phyloP scores from a whole-genome alignment of 2,329 filamentous ascomycete species.

The Penicillium polonicum region DNA sequence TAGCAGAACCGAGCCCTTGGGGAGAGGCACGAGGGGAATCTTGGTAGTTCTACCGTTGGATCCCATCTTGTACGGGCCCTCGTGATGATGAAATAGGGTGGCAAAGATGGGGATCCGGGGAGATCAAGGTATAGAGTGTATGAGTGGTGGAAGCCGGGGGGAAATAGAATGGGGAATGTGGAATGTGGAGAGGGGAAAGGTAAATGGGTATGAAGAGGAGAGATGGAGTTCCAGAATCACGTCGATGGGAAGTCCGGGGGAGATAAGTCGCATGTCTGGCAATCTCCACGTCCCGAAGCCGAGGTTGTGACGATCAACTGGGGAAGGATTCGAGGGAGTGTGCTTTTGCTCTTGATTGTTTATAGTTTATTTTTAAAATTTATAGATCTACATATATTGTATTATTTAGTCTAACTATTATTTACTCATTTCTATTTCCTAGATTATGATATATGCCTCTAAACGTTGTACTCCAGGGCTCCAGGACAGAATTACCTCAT shows the following conservation, averaged over 20 bases:
- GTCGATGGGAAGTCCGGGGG: slow-evolving; percentile 31
- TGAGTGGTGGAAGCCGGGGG: not conserved
- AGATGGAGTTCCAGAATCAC: slow-evolving; percentile 33
- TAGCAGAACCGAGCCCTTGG: slow-evolving; percentile 76
- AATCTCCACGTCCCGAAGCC: slow-evolving; percentile 37
- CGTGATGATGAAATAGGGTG: slow-evolving; percentile 8
- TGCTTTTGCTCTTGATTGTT: not conserved
- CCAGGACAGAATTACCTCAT: not conserved
- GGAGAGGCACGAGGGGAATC: slow-evolving; percentile 78
- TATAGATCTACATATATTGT: not conserved
- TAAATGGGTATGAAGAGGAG: not conserved
- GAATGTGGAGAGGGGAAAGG: not conserved
- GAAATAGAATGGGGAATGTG: not conserved
- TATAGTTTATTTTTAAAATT: not conserved
- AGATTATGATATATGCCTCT: not conserved
- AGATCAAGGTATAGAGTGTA: not conserved
- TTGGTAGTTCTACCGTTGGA: slow-evolving; percentile 42
- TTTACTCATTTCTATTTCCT: not conserved
- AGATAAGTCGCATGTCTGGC: slow-evolving; percentile 28
- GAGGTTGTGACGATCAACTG: slow-evolving; percentile 33
- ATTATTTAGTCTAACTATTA: not conserved
- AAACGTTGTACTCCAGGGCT: not conserved
- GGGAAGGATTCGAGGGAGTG: not conserved
- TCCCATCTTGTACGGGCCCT: slow-evolving; percentile 31
- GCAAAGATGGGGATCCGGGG: slow-evolving; percentile 6